Percentiles rank a stretch among this genome's conserved stretches.
These are phyloP conservation scores for Rhazya stricta DNA, from an alignment of 257 asterid genomes.

Conservation along the genomic window DNA sequence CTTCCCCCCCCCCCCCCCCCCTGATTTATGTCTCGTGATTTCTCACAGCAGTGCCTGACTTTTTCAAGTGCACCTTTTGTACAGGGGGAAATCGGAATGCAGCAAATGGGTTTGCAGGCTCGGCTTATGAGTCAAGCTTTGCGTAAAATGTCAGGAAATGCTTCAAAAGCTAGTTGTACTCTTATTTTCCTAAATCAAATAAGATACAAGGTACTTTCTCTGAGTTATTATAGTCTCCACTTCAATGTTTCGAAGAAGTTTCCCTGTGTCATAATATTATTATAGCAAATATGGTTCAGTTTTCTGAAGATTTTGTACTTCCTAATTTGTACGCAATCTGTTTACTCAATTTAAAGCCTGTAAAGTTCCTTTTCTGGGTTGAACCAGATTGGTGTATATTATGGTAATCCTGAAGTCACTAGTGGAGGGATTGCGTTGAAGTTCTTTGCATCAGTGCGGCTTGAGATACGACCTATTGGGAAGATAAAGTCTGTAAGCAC, in stretches of 20 bases:
- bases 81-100: slow-evolving; percentile 99
- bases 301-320: not conserved
- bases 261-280: not conserved
- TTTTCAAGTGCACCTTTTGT: not conserved
- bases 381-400: slow-evolving; percentile 89
- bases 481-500: slow-evolving; percentile 91
- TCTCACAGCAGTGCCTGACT: slow-evolving; percentile 9
- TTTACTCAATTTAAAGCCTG: slow-evolving; percentile 13
- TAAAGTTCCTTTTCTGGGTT: slow-evolving; percentile 18
- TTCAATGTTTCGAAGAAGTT: slow-evolving; percentile 10
- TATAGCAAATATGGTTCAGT: not conserved
- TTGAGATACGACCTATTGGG: slow-evolving; percentile 94
- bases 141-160: slow-evolving; percentile 98
- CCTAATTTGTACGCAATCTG: not conserved
- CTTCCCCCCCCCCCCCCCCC: not conserved
- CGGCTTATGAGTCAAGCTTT: slow-evolving; percentile 98
- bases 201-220: slow-evolving; percentile 70
- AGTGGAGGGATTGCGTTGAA: slow-evolving; percentile 98
- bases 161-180: slow-evolving; percentile 98
- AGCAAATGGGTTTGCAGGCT: slow-evolving; percentile 99
- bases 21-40: slow-evolving; percentile 10
- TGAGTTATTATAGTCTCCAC: slow-evolving; percentile 6
- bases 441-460: slow-evolving; percentile 97
- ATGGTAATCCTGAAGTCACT: slow-evolving; percentile 98
- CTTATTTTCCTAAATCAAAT: slow-evolving; percentile 94